Percentiles rank a stretch among this genome's conserved stretches.
These are phyloP conservation scores for Infundibulicybe gibba DNA, from an alignment of 768 basidiomycete genomes.

Conservation along the genomic window DNA sequence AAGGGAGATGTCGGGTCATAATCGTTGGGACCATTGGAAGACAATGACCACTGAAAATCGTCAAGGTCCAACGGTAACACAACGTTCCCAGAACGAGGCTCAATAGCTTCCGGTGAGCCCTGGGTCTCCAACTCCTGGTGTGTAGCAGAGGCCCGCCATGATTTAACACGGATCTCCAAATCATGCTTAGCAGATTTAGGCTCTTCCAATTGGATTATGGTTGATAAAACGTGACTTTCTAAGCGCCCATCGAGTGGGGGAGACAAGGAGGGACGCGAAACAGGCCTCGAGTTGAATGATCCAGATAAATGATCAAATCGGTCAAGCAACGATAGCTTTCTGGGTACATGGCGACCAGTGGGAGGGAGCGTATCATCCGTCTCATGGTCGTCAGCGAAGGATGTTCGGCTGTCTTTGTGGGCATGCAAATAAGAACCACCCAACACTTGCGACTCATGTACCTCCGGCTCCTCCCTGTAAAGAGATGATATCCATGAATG, in stretches of 20 bases:
- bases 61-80: slow-evolving; percentile 46
- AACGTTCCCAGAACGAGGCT: slow-evolving; percentile 15
- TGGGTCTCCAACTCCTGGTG: slow-evolving; percentile 48
- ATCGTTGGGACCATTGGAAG: slow-evolving; percentile 61
- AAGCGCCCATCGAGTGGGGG: slow-evolving; percentile 22
- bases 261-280: slow-evolving; percentile 18
- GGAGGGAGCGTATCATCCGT: slow-evolving; percentile 23
- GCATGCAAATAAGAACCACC: slow-evolving; percentile 28
- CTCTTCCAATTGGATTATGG: slow-evolving; percentile 61
- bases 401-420: slow-evolving; percentile 52
- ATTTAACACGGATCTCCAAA: slow-evolving; percentile 54
- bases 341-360: slow-evolving; percentile 50
- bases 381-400: slow-evolving; percentile 24
- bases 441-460: slow-evolving; percentile 16
- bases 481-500: slow-evolving; percentile 61
- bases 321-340: slow-evolving; percentile 68
- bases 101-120: slow-evolving; percentile 43
- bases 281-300: slow-evolving; percentile 28
- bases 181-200: slow-evolving; percentile 48
- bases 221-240: slow-evolving; percentile 41
- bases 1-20: slow-evolving; percentile 33
- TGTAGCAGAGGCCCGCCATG: slow-evolving; percentile 61
- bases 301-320: slow-evolving; percentile 45
- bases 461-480: slow-evolving; percentile 37
- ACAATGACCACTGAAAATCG: slow-evolving; percentile 69